Conservation (phyloP, 2,329 filamentous ascomycete species). For the Nemania sp. region DNA sequence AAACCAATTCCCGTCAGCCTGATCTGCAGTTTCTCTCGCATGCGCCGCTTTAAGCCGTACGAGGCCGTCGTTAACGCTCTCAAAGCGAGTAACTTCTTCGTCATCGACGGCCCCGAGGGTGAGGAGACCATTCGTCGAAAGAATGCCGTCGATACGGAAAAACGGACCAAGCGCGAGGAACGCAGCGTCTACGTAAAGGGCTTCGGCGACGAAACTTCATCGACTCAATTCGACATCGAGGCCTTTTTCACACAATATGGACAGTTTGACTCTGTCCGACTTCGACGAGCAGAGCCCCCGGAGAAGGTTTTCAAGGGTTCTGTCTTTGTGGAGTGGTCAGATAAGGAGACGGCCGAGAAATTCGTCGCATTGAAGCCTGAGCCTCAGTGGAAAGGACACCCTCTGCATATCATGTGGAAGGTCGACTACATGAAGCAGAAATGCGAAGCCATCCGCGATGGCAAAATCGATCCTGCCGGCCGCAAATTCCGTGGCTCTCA, state of each 20-base stretch:
- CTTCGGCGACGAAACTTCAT: conserved; percentile 81
- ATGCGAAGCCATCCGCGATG: conserved; percentile 69
- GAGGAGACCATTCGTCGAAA: conserved; percentile 77
- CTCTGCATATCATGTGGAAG: conserved; percentile 85
- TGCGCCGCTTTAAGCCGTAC: conserved; percentile 92
- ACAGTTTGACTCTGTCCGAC: conserved; percentile 77
- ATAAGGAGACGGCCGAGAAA: conserved; percentile 74
- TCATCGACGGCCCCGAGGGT: conserved; percentile 73
- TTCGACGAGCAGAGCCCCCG: conserved; percentile 67
- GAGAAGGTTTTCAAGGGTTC: conserved; percentile 88
- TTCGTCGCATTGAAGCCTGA: conserved; percentile 81
- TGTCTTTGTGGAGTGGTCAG: conserved; percentile 90
- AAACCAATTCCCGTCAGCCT: conserved; percentile 77
- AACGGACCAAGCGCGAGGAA: conserved; percentile 67
- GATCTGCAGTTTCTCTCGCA: conserved; percentile 89
- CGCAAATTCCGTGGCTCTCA: conserved; percentile 36
- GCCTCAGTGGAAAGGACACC: conserved; percentile 81
- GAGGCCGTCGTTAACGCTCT: conserved; percentile 81
- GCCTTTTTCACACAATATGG: conserved; percentile 85
- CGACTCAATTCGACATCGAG: conserved; percentile 92
- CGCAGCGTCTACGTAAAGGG: conserved; percentile 91
- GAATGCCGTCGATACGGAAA: conserved; percentile 64
- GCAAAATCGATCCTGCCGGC: conserved; percentile 65
- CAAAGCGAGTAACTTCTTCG: conserved; percentile 73
- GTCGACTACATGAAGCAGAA: conserved; percentile 82